Evolutionary conservation across 257 asterid species (phyloP).

Genomic region (Solanum acaule): DNA sequence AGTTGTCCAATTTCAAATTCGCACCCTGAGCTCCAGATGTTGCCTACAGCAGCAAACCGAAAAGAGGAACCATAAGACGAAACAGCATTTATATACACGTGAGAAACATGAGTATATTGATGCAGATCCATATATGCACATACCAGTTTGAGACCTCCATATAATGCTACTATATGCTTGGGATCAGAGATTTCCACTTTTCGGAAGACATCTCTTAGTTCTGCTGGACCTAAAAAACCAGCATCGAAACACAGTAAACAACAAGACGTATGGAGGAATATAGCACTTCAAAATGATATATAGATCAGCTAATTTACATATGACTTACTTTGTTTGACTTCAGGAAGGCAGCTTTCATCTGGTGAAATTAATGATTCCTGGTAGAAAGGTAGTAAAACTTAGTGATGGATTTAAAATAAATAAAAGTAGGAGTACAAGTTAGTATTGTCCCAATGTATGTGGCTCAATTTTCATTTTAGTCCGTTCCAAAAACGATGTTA

Average conservation of each 20-base stretch:
- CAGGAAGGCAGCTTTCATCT: too few species aligned
- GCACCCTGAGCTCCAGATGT: constrained; percentile 68
- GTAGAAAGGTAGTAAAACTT: too few species aligned
- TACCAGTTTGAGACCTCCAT: constrained; percentile 86
- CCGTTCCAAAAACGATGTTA: too few species aligned
- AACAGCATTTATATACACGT: neutral
- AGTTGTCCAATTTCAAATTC: constrained; percentile 66
- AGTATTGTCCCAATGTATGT: too few species aligned
- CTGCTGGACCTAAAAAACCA: constrained; percentile 34
- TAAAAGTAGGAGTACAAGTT: too few species aligned
- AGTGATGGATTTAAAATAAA: too few species aligned
- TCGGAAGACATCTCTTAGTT: constrained; percentile 47
- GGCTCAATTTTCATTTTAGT: too few species aligned
- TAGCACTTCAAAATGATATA: neutral
- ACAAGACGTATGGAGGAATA: neutral
- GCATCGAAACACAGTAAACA: neutral
- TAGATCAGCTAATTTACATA: too few species aligned
- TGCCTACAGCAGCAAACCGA: constrained; percentile 26
- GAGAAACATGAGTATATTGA: neutral
- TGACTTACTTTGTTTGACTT: too few species aligned
- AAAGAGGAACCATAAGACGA: neutral
- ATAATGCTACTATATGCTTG: constrained; percentile 68
- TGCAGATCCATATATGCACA: neutral
- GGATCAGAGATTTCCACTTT: constrained; percentile 53
- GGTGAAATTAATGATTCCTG: too few species aligned